Base-by-base conservation (phyloP, 2,329 filamentous ascomycete genomes). In the Pseudodiploospora longispora region DNA sequence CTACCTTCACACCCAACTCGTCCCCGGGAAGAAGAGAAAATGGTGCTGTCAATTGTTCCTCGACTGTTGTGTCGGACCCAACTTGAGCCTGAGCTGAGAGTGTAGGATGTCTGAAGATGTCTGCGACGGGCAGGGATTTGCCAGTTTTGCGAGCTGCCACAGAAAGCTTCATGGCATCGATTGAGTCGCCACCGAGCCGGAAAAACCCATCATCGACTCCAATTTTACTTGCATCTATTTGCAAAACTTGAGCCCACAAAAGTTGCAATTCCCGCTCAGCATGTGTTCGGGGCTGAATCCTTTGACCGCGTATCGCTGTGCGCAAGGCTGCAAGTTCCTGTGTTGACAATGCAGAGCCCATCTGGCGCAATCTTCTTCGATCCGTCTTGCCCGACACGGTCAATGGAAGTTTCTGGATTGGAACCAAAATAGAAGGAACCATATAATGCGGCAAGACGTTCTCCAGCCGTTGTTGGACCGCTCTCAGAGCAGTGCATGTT, bases 171-270 rank as follows among this genome's bases (percentile, higher is more conserved):
- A 43, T 43, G 6, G 41, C 41, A 6, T 12, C 32, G n/a, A 43
- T 38, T 7, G 41, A 43, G 12, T 43, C 41, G 28, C 41, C 41
- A 32, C 33, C 33, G 8, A 36, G 33, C 9, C 30, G 27, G 33
- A 43, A 43, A 12, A 10, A 10, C 34, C 7, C 34, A 19, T 19
- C 61, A 3, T 58, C 50, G 2, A 57, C 48, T 0, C 57, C 51
- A 30, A 66, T 47, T 4, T 59, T 52, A 8, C 32, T 32, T 6
- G 19, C 8, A 4, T 35, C 7, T 27, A 43, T 12, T 6, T 36
- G 10, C 4, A 44, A 32, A 3, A 44, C 31, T 8, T 19, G 9
- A 30, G 30, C 42, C 42, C 42, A 44, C 10, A 44, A 29, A 6
- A 9, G 27, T 32, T 27, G 37, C 27, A 44, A 28, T 8, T 19